Base-by-base conservation (phyloP, 2,329 filamentous ascomycete species). In the Exophiala sideris region DNA sequence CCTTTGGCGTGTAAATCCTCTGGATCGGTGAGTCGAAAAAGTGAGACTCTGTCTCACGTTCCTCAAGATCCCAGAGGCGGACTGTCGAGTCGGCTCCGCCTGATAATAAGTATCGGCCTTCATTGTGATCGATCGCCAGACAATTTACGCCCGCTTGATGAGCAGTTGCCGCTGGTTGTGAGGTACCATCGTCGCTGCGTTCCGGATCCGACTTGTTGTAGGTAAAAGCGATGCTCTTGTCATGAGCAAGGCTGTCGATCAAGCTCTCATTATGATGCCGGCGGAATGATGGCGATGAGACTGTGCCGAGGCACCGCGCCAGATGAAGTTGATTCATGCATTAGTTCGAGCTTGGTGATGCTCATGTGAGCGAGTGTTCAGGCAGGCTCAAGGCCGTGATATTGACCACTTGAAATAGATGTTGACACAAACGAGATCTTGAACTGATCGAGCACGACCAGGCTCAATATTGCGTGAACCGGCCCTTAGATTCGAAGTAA, bases 71-170 rank as follows among this genome's bases (percentile, higher is more conserved):
- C 91, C 91, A 96, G 42, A 96, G 73, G 62, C 85, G 88, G 65
- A 96, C 83, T 1, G 87, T 88, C 8, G 88, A 89, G 67, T 96
- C 90, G 3, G 89, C 86, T 29, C 91, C 91, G 3, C 89, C 92
- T 0, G 91, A 95, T 1, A 96, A 72, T 58, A 96, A 79, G 61
- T 88, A 84, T 66, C 84, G 79, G 2, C 88, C 89, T 59, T 94
- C 88, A 65, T 94, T 90, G 46, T 84, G 83, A 65, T 96, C 91
- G 36, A 96, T 79, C 0, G 87, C 84, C 38, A 96, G 74, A 36
- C 86, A 83, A 66, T 87, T 94, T 35, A 91, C 88, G 11, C 91
- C 91, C 3, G 88, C 82, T 50, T 82, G 80, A 70, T 96, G 91
- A 1, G 90, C 88, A 44, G 58, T 50, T 12, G 38, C 76, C 5